Evolutionary conservation across 345 rosid species (phyloP), one percentile per base, ranked within the genome.

Genomic region (Gynandropsis gynandra): DNA sequence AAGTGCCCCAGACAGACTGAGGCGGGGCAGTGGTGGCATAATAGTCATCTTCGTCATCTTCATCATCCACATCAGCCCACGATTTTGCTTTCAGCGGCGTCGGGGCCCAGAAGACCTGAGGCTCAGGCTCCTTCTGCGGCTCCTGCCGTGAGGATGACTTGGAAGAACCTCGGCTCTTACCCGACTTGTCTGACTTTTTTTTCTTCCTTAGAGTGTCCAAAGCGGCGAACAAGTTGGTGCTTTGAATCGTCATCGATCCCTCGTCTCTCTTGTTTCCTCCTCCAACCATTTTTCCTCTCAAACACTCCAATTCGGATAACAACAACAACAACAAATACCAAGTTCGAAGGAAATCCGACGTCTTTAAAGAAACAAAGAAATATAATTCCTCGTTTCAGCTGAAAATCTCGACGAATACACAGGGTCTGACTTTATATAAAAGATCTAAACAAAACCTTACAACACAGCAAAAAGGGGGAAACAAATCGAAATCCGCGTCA

Each of bases 61-160:
- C 84, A 4, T 76, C 80, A 37, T 72, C 81, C 3, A 79, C 66
- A 65, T 79, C 85, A 5, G 80, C 85, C 85, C 85, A 79, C 16
- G 81, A 74, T 62, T 64, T 66, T 24, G 33, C 71, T 49, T 58
- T 76, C 53, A 76, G 50, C 0, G 81, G 80, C 15, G 76, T 47
- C 41, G 79, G 80, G 0, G 74, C 62, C 85, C 85, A 79, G 50
- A 72, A 76, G 9, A 79, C 81, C 58, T 42, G 69, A 19, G 74
- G 52, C 66, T 69, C 77, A 13, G 71, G 58, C 62, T 67, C 75
- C 69, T 73, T 72, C 31, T 47, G 42, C 34, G 53, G 24, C 37
- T 56, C 61, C 38, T 42, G 57, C 31, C 40, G 47, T 38, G 57
- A 68, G 44, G 67, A 62, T 0, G 76, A 51, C 54, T 69, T 76